Conservation (phyloP, 345 rosid species). For the Laguncularia racemosa region DNA sequence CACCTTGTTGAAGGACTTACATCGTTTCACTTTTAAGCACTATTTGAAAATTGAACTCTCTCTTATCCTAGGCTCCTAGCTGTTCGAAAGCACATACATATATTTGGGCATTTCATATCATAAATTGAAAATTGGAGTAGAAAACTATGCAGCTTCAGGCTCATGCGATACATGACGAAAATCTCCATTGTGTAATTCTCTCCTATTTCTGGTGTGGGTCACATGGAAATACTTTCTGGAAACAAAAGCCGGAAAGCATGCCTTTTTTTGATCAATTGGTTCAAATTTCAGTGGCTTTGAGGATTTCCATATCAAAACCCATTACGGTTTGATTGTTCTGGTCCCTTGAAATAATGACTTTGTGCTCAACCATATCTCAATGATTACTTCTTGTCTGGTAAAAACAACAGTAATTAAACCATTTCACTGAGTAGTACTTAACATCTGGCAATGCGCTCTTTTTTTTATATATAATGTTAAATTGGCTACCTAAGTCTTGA, state of each 20-base stretch:
- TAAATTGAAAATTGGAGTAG: background rate
- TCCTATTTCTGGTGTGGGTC: conserved; percentile 5
- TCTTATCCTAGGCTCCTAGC: background rate
- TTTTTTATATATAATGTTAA: background rate
- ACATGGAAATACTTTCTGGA: conserved; percentile 2
- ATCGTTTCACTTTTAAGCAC: no score
- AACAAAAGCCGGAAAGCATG: conserved; percentile 9
- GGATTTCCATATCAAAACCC: background rate
- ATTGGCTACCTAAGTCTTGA: background rate
- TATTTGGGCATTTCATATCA: background rate
- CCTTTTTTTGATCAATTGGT: conserved; percentile 3
- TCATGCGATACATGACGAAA: conserved; percentile 3
- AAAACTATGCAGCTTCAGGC: no score
- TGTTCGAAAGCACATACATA: no score
- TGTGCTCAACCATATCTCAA: background rate
- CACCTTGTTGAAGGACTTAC: no score
- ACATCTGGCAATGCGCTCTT: background rate
- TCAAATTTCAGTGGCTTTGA: background rate
- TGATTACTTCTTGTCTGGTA: conserved; percentile 1
- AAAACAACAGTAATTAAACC: background rate
- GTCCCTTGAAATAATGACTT: background rate
- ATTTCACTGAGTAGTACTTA: background rate
- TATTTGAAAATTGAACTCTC: background rate
- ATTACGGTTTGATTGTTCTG: background rate
- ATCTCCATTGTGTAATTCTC: conserved; percentile 1